A percentile compares a stretch with the other conserved stretches of the same genome.
These are phyloP conservation scores for Nitzschia putrida DNA, from an alignment of 108 stramenopile species.

Conservation along the genomic window DNA sequence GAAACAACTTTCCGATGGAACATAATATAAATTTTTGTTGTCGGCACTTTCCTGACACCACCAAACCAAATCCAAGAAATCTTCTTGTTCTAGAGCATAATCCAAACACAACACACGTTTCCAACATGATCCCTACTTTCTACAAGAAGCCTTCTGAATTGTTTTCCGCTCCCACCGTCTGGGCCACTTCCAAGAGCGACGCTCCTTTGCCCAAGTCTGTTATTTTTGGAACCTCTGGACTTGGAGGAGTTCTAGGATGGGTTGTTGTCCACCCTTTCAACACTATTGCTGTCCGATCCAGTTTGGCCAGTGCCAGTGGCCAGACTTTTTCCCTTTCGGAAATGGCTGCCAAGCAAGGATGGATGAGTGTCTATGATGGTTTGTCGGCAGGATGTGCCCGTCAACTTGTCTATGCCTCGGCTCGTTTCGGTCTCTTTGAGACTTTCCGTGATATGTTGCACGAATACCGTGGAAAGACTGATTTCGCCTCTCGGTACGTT, in stretches of 20 bases:
- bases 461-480: conserved; percentile 84
- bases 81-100: too few relatives aligned
- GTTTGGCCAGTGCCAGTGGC: conserved; percentile 75
- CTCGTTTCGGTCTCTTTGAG: conserved; percentile 91
- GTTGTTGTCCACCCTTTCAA: conserved; percentile 88
- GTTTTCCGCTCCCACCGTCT: background rate
- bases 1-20: too few relatives aligned
- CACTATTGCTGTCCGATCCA: conserved; percentile 84
- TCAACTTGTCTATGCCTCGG: conserved; percentile 91
- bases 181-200: background rate
- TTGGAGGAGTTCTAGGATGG: conserved; percentile 91
- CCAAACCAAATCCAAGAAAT: too few relatives aligned
- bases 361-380: conserved; percentile 85
- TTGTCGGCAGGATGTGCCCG: conserved; percentile 82
- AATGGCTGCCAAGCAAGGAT: conserved; percentile 68
- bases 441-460: conserved; percentile 85
- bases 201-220: conserved; percentile 52
- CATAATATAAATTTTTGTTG: too few relatives aligned
- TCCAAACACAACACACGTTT: too few relatives aligned
- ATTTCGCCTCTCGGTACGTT: conserved; percentile 80
- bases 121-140: too few relatives aligned
- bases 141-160: too few relatives aligned
- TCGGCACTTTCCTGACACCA: too few relatives aligned
- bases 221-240: conserved; percentile 83
- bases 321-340: conserved; percentile 57